These are phyloP conservation scores for Sporothrix pseudoabietina DNA, from an alignment of 2,329 filamentous ascomycete genomes.

Conservation along the genomic window DNA sequence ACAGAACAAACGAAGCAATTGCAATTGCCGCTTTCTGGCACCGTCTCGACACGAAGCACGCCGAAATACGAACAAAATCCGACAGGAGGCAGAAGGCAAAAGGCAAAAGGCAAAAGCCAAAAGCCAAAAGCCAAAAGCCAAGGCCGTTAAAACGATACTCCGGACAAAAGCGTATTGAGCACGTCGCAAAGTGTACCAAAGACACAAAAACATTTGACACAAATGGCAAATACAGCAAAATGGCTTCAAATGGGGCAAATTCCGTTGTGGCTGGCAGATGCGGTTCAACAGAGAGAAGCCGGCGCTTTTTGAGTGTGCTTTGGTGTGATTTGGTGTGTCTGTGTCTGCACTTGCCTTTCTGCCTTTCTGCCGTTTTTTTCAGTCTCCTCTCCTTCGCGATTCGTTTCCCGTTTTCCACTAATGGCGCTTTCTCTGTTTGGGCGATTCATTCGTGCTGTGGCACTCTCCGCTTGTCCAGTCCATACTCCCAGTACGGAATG, in stretches of 20 bases:
- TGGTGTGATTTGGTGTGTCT: background rate
- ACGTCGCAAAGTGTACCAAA: too few species aligned
- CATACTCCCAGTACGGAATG: background rate
- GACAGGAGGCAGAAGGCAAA: background rate
- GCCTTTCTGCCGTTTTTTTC: conserved; percentile 16
- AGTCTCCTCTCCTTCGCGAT: background rate
- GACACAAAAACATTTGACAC: too few species aligned
- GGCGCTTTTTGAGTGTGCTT: background rate
- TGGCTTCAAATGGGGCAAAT: background rate
- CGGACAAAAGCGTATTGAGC: background rate
- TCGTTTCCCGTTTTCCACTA: background rate
- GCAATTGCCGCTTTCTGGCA: conserved; percentile 15
- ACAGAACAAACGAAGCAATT: background rate
- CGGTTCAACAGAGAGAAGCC: background rate
- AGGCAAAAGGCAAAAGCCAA: background rate
- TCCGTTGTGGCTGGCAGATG: conserved; percentile 16
- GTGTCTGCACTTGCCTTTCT: background rate
- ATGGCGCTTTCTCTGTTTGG: background rate
- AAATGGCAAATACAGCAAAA: background rate
- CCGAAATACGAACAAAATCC: background rate
- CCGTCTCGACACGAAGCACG: background rate
- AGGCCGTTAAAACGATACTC: conserved; percentile 6
- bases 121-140: background rate
- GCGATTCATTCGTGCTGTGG: background rate
- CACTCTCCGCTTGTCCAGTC: background rate